These are phyloP conservation scores for Platanthera guangdongensis DNA, from an alignment of 106 monocot species.

Conservation along the genomic window DNA sequence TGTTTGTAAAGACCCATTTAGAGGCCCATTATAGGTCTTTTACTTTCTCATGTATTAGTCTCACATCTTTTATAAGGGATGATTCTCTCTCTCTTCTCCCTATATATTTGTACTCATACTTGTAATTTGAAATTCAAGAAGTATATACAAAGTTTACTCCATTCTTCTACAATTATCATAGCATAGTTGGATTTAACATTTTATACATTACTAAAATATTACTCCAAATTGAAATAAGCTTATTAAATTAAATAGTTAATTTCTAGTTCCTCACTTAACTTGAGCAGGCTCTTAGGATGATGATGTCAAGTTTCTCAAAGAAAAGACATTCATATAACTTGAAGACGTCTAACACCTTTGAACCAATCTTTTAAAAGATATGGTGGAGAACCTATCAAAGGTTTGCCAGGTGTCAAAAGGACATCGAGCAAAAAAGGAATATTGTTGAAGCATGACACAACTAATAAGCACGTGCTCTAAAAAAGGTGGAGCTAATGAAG, in stretches of 20 bases:
- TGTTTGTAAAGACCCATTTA: too few species aligned
- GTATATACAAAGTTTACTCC: too few species aligned
- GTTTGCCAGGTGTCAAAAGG: conserved; percentile 27
- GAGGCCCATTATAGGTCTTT: too few species aligned
- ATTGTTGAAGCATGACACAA: conserved; percentile 62
- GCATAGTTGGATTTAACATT: background rate
- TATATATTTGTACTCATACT: too few species aligned
- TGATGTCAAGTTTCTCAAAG: background rate
- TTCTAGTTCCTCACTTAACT: background rate
- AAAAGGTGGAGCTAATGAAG: conserved; percentile 58
- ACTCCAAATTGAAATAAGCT: background rate
- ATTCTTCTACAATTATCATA: background rate
- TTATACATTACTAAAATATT: background rate
- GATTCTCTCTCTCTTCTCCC: too few species aligned
- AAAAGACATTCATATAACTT: background rate
- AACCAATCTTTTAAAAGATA: background rate
- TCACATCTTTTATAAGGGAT: too few species aligned
- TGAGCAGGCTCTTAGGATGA: background rate
- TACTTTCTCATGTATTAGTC: too few species aligned
- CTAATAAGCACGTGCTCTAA: conserved; percentile 46
- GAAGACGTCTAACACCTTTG: background rate
- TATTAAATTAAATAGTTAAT: background rate
- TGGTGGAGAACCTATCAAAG: conserved; percentile 38
- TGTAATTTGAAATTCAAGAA: too few species aligned
- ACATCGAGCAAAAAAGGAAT: conserved; percentile 78